Evolutionary conservation across 306 rosid species (phyloP), one percentile per base, ranked within the genome.

Genomic region (Trichosanthes truncata): DNA sequence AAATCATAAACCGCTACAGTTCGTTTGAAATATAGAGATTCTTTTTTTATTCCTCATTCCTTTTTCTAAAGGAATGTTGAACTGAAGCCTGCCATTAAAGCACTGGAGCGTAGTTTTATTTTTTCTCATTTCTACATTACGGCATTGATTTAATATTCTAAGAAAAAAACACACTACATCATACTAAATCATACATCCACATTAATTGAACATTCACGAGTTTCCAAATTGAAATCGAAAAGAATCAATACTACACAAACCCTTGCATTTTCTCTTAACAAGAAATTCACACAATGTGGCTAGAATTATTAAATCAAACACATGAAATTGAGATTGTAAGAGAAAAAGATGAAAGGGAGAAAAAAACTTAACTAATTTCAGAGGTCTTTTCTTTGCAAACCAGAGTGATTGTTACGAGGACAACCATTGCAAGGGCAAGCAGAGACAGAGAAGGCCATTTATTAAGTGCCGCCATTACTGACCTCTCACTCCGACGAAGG

Each of bases 401-500:
- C 20, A 49, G 23, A 17, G 78, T 31, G 31, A 74, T 51, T 49
- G 78, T 49, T 29, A 51, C 9, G 29, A 74, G 23, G 49, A 25
- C 20, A 36, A 65, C 17, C 56, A 65, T 3, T 55, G 80, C 33
- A 33, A 40, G 49, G 18, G 31, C 26, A 55, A 76, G 4, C n/a
- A 40, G 26, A 25, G 31, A 76, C 23, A 48, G 12, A 1, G 35
- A 52, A 20, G 46, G 4, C 75, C 61, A 74, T 52, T 55, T 49
- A 20, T 25, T 74, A 7, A 74, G 62, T 51, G 46, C 62, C 78
- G 78, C 78, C 78, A 74, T 74, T 17, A 0, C 43, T 51, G 59
- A 7, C 5, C 11, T 51, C 3, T 29, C 41, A 48, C 52, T 11
- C 18, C n/a, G n/a, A n/a, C n/a, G n/a, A n/a, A n/a, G n/a, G n/a